Conservation (phyloP, 345 rosid genomes). For the Lumnitzera littorea region DNA sequence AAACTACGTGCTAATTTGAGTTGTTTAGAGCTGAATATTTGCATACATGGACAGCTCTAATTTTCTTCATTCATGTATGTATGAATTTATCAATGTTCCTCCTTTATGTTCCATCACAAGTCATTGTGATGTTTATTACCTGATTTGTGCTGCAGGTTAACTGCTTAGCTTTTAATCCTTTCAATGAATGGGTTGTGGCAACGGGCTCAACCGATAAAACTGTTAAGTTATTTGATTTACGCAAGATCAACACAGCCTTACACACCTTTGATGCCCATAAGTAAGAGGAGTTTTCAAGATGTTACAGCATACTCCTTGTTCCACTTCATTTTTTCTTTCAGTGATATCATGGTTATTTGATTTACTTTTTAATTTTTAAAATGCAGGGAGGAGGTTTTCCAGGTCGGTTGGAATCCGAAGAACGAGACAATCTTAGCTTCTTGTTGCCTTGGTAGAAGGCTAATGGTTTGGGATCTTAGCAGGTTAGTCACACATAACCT, state of each 20-base stretch:
- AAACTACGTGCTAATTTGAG: too few species aligned
- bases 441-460: slow-evolving; percentile 98
- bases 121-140: too few species aligned
- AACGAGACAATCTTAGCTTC: slow-evolving; percentile 97
- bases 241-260: slow-evolving; percentile 76
- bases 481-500: slow-evolving; percentile 38
- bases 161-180: slow-evolving; percentile 97
- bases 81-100: too few species aligned
- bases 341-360: too few species aligned
- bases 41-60: too few species aligned
- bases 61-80: too few species aligned
- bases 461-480: slow-evolving; percentile 99
- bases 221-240: slow-evolving; percentile 86
- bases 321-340: not conserved
- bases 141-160: slow-evolving; percentile 49
- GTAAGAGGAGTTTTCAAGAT: slow-evolving; percentile 30
- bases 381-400: slow-evolving; percentile 96
- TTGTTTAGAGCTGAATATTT: too few species aligned
- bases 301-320: slow-evolving; percentile 1
- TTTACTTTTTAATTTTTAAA: too few species aligned
- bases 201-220: slow-evolving; percentile 99
- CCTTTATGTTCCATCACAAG: too few species aligned
- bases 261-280: slow-evolving; percentile 95
- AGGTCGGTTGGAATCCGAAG: slow-evolving; percentile 97
- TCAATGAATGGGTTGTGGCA: slow-evolving; percentile 98